Evolutionary conservation across 2,329 filamentous ascomycete species (phyloP), one percentile per base, ranked within the genome.

Genomic region (Capronia americana): DNA sequence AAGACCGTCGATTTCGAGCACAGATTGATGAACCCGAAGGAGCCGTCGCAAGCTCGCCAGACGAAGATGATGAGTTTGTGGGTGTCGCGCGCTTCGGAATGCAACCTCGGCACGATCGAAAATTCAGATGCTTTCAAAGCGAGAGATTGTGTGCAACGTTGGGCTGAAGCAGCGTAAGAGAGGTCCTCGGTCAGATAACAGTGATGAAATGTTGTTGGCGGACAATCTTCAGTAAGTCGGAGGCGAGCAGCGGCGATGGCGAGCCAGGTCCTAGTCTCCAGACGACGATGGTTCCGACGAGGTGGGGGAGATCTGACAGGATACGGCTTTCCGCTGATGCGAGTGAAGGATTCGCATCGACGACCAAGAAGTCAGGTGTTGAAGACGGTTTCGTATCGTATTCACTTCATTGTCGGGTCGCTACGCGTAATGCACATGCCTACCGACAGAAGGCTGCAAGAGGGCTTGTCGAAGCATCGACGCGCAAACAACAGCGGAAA

Each of bases 311-410:
- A 11, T 55, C 24, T 44, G 63, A 65, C 57, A 61, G 48, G 51
- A 50, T 28, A 61, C 57, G 46, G 58, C 50, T n/a, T 57, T 61
- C 50, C 41, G 57, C 57, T 61, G 46, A 65, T 65, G 63, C 63
- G 63, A 55, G 34, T 20, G 41, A 34, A 59, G 57, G 41, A 50
- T 17, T 57, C 63, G 30, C 56, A 41, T 44, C 17, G 8, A 57
- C 46, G 20, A 41, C 41, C 46, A 51, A 24, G 38, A 32, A 63
- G 54, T 57, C 53, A 57, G 24, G 48, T 28, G 20, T 23, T 4
- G 48, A 51, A n/a, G 56, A 10, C 24, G 17, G 28, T n/a, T 50
- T 46, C 38, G 34, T 46, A n/a, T 26, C 1, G 5, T 41, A 17
- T 46, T 46, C 4, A 17, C 38, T 46, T 10, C 32, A 34, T 26